Percentiles rank a stretch among this genome's conserved stretches.
Evolutionary conservation across 352 stramenopile species (phyloP).

Genomic region (Phytophthora ohioensis): DNA sequence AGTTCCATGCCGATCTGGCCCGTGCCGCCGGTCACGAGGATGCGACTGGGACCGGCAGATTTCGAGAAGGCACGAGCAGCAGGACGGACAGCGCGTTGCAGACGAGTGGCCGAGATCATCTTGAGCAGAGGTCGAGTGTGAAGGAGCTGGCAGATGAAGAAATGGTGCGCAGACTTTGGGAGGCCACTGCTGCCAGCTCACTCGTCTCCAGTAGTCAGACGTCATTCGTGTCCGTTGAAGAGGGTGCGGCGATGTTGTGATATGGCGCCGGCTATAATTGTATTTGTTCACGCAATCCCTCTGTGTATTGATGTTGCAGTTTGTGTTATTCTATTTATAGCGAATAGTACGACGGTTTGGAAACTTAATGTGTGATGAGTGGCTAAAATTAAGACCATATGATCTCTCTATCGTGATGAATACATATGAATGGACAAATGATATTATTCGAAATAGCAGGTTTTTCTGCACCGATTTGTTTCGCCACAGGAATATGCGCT

Average conservation of each 20-base stretch:
- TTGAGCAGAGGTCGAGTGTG: constrained; percentile 2
- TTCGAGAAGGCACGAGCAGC: constrained; percentile 25
- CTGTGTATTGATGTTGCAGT: not conserved
- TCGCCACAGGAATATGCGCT: constrained; percentile 38
- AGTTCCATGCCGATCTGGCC: constrained; percentile 90
- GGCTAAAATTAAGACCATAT: not conserved
- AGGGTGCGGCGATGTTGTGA: not conserved
- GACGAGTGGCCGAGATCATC: constrained; percentile 21
- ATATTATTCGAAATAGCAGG: not conserved
- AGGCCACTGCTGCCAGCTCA: constrained; percentile 2
- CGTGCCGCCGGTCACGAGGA: constrained; percentile 84
- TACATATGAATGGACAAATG: not conserved
- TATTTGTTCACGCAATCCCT: constrained; percentile 14
- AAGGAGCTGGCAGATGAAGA: constrained; percentile 25
- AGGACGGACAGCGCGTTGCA: constrained; percentile 19
- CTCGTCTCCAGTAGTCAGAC: constrained; percentile 30
- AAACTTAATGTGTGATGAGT: not conserved
- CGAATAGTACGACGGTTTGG: not conserved
- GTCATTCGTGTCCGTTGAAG: constrained; percentile 38
- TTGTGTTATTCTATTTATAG: not conserved
- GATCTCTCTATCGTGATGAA: not conserved
- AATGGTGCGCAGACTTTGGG: constrained; percentile 16
- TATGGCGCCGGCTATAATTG: not conserved
- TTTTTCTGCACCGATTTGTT: constrained; percentile 4
- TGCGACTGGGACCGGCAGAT: constrained; percentile 40